phyloP scores from a whole-genome alignment of 495 filamentous ascomycete species.

The Podospora conica region DNA sequence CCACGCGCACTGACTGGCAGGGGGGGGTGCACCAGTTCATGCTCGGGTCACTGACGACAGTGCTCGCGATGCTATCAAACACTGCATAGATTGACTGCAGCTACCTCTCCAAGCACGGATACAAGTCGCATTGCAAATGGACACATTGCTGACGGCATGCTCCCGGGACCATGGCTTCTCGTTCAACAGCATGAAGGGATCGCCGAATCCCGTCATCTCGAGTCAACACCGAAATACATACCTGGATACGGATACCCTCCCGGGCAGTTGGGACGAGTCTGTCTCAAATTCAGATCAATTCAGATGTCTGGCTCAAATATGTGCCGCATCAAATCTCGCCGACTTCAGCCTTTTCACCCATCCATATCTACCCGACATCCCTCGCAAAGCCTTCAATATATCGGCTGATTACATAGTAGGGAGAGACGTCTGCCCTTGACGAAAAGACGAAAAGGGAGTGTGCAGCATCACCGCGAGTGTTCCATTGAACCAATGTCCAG shows the following conservation, averaged over 20 bases:
- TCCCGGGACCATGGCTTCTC: not conserved
- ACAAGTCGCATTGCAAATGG: not conserved
- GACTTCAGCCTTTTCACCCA: constrained; percentile 9
- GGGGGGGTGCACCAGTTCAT: constrained; percentile 1
- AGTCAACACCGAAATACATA: not conserved
- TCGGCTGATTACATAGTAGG: constrained; percentile 6
- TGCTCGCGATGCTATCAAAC: not conserved
- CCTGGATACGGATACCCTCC: too few relatives aligned
- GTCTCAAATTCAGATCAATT: too few relatives aligned
- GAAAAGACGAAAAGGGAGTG: not conserved
- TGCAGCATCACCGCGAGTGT: too few relatives aligned
- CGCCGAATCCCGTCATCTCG: not conserved
- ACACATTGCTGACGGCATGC: not conserved
- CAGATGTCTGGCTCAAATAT: too few relatives aligned
- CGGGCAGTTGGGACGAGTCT: not conserved
- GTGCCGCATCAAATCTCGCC: constrained; percentile 2
- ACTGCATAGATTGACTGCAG: not conserved
- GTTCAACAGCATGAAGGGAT: not conserved
- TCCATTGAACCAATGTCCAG: not conserved
- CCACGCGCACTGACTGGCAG: constrained; percentile 18
- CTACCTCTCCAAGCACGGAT: not conserved
- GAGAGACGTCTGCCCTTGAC: not conserved
- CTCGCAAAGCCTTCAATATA: not conserved
- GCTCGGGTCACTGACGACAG: not conserved
- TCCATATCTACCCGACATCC: not conserved